Evolutionary conservation across 352 stramenopile species (phyloP).

Genomic region (Blastocystis sp.): DNA sequence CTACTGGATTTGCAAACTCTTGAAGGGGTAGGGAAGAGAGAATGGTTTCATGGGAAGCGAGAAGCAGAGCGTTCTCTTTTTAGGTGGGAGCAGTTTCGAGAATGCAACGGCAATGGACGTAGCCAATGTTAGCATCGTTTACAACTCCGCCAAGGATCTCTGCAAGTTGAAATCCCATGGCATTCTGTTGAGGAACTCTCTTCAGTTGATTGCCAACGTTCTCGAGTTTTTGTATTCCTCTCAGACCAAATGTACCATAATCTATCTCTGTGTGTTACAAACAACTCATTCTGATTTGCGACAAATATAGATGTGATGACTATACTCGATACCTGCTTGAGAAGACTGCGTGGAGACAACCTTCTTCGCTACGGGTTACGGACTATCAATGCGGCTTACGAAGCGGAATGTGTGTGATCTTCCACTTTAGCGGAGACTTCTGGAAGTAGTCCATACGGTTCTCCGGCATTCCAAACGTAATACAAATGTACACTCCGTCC

Average conservation of each 20-base stretch:
- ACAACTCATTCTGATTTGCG: slow-evolving; percentile 31
- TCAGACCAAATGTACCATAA: background rate
- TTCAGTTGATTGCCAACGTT: background rate
- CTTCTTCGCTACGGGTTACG: background rate
- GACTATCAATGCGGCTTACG: background rate
- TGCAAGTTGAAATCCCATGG: slow-evolving; percentile 26
- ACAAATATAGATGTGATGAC: slow-evolving; percentile 52
- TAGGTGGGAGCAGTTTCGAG: background rate
- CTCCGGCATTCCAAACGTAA: slow-evolving; percentile 52
- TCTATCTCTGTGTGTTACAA: slow-evolving; percentile 13
- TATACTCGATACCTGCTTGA: slow-evolving; percentile 23
- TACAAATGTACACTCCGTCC: slow-evolving; percentile 9
- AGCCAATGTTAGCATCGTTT: background rate
- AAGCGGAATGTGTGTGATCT: background rate
- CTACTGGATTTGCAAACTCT: background rate
- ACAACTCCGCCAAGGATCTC: background rate
- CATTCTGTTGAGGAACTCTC: background rate
- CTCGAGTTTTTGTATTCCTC: background rate
- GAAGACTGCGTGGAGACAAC: slow-evolving; percentile 11
- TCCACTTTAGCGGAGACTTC: background rate
- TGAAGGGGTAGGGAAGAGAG: background rate
- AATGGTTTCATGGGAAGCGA: background rate
- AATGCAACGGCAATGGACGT: background rate
- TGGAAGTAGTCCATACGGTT: slow-evolving; percentile 56
- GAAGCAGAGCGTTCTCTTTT: background rate